phyloP scores from a whole-genome alignment of 192 early-diverging fungal genomes.

The Rhizoclosmatium sp. region DNA sequence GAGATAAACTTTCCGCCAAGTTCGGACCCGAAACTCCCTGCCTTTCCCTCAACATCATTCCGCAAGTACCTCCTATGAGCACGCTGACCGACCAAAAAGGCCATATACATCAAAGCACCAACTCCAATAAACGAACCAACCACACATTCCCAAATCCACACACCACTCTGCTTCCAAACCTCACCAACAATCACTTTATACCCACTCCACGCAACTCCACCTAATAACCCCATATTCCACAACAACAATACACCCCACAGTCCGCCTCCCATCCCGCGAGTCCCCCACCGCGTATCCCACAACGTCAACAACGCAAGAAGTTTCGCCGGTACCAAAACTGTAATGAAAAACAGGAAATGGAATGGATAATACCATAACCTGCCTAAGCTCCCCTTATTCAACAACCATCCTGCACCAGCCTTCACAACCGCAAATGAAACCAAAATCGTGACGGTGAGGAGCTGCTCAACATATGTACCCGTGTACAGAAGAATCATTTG shows the following conservation, averaged over 20 bases:
- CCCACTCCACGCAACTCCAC: neutral
- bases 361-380: slow-evolving; percentile 58
- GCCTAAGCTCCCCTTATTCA: slow-evolving; percentile 35
- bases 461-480: slow-evolving; percentile 44
- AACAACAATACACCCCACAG: neutral
- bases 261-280: slow-evolving; percentile 19
- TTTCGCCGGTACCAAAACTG: slow-evolving; percentile 66
- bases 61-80: too few relatives aligned
- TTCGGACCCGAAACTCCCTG: too few relatives aligned
- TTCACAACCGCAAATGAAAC: slow-evolving; percentile 56
- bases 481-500: slow-evolving; percentile 48
- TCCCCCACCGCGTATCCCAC: slow-evolving; percentile 69
- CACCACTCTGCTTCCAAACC: neutral
- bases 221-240: neutral
- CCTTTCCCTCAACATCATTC: too few relatives aligned
- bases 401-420: slow-evolving; percentile 50
- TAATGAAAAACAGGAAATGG: slow-evolving; percentile 61
- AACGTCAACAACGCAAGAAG: slow-evolving; percentile 62
- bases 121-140: neutral
- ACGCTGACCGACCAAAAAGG: neutral
- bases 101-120: neutral
- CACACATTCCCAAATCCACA: neutral
- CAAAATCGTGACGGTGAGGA: slow-evolving; percentile 57
- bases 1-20: too few relatives aligned
- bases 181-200: neutral